Base-by-base conservation (phyloP, 192 early-diverging fungal species). In the Backusella tuberculispora region DNA sequence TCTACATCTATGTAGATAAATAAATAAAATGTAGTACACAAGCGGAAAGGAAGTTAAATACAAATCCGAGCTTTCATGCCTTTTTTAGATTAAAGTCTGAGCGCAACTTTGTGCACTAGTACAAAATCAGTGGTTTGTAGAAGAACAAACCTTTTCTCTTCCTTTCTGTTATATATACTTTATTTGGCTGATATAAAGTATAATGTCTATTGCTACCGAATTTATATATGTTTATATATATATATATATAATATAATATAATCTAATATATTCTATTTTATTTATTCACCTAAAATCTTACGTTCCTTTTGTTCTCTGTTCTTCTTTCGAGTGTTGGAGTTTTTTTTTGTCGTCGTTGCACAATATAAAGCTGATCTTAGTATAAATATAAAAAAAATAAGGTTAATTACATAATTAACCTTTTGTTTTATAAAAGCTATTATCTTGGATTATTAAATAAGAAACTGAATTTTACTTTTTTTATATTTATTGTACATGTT, bases 1-100 rank as follows among this genome's bases (percentile, higher is more conserved):
- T 60, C 53, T 12, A 26, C 53, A 2, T 2, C 29, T 34, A 34
- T 34, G 29, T 34, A 34, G 2, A 60, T 60, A 60, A 43, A 43
- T 43, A 43, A 43, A 60, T 60, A 60, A 60, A 60, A 56, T 12
- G 53, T 60, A 60, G 3, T 13, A 60, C 53, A 60, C 19, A 60
- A 60, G 26, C 53, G 53, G 53, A 60, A 60, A 24, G 10, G 21
- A 60, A 60, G 53, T 13, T 24, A 24, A 60, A 60, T 60, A 60
- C 53, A 60, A 60, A 60, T 60, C 53, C 53, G 53, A 60, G 53
- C 9, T 60, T 60, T 60, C 53, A 60, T 60, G 9, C 53, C 53
- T 26, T 60, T 60, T 60, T 60, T 60, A n/a, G 53, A 60, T 60
- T 60, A 60, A 60, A 60, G 53, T 60, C 53, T 60, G 53, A 60